phyloP scores from a whole-genome alignment of 441 rosid species.

The Gossypium gossypioides region DNA sequence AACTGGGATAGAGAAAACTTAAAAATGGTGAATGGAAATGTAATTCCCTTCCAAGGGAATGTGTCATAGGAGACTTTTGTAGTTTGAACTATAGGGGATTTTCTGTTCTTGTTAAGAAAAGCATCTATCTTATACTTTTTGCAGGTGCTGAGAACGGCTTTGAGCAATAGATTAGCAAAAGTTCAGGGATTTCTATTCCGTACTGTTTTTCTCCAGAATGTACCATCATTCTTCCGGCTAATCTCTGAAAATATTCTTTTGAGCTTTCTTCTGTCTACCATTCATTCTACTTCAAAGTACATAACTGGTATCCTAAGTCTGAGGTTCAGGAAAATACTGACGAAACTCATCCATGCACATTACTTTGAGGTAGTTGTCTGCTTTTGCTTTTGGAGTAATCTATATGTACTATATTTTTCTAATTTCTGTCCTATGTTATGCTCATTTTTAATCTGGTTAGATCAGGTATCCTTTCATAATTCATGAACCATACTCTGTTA shows the following conservation, averaged over 20 bases:
- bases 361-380: slow-evolving; percentile 69
- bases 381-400: neutral
- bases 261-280: slow-evolving; percentile 79
- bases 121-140: slow-evolving; percentile 12
- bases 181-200: slow-evolving; percentile 96
- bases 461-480: neutral
- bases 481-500: neutral
- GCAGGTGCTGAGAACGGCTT: slow-evolving; percentile 81
- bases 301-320: slow-evolving; percentile 83
- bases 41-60: neutral
- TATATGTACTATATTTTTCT: neutral
- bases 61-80: neutral
- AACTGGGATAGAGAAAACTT: neutral
- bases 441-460: neutral
- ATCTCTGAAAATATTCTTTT: slow-evolving; percentile 86
- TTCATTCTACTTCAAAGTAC: slow-evolving; percentile 83
- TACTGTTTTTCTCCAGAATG: slow-evolving; percentile 88
- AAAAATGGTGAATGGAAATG: neutral
- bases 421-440: neutral
- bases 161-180: slow-evolving; percentile 95
- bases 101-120: neutral
- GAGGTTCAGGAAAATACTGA: slow-evolving; percentile 83
- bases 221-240: slow-evolving; percentile 76
- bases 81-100: neutral
- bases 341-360: slow-evolving; percentile 75